These are phyloP conservation scores for Magnolia officinalis DNA, from an alignment of 164 flowering plant species.

Conservation along the genomic window DNA sequence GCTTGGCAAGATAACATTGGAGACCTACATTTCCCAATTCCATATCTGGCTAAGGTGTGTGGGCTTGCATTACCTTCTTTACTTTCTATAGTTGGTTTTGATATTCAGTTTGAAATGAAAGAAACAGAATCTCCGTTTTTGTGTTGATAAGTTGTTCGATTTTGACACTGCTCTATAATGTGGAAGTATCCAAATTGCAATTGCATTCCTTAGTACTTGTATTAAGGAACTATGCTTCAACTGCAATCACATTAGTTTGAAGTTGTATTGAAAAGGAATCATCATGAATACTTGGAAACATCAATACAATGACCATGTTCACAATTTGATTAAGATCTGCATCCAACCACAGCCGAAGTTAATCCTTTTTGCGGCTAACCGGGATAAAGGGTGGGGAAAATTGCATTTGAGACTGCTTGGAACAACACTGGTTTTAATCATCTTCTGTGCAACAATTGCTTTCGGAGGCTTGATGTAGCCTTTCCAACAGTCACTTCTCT, in stretches of 20 bases:
- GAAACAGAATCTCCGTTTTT: neutral
- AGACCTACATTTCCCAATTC: slow-evolving; percentile 97
- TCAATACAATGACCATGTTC: neutral
- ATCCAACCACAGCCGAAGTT: neutral
- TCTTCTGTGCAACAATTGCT: neutral
- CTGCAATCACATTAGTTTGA: neutral
- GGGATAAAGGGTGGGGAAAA: no score
- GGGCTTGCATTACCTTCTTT: neutral
- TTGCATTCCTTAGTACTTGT: neutral
- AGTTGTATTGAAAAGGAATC: neutral
- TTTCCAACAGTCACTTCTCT: neutral
- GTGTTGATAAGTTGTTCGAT: neutral
- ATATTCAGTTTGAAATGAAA: neutral
- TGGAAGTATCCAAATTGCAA: neutral
- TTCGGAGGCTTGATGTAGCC: neutral
- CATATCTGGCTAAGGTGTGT: slow-evolving; percentile 97
- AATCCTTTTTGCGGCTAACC: neutral
- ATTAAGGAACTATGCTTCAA: neutral
- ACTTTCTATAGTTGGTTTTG: neutral
- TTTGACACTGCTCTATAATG: neutral
- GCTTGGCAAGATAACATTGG: slow-evolving; percentile 98
- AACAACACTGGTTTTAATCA: neutral
- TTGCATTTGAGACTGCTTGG: neutral
- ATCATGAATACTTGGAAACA: neutral
- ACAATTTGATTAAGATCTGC: neutral